phyloP scores from a whole-genome alignment of 768 basidiomycete species.

The Leccinum pellstonianum region DNA sequence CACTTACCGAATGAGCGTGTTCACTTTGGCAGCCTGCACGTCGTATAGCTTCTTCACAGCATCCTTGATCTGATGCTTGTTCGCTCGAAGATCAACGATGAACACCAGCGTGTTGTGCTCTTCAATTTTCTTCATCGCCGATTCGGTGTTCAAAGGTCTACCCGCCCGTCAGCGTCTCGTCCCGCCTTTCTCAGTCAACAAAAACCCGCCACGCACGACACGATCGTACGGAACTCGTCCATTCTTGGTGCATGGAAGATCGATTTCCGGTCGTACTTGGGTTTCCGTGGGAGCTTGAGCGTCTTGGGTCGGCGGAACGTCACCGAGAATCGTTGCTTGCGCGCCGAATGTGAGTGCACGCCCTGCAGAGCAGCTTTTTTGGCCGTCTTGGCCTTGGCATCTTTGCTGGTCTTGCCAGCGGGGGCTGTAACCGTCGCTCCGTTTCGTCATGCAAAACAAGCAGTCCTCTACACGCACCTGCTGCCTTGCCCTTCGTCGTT shows the following conservation, averaged over 20 bases:
- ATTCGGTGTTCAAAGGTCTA: slow-evolving; percentile 91
- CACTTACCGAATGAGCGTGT: slow-evolving; percentile 93
- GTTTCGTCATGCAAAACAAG: slow-evolving; percentile 26
- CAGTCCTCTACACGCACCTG: slow-evolving; percentile 36
- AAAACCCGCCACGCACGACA: slow-evolving; percentile 58
- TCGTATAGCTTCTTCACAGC: slow-evolving; percentile 99
- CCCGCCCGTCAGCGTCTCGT: slow-evolving; percentile 2
- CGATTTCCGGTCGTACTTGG: slow-evolving; percentile 95
- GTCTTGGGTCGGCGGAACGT: slow-evolving; percentile 98
- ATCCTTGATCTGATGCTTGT: slow-evolving; percentile 99
- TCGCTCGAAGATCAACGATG: slow-evolving; percentile 91
- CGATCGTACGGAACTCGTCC: slow-evolving; percentile 95
- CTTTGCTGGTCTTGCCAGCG: slow-evolving; percentile 39
- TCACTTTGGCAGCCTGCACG: slow-evolving; percentile 93
- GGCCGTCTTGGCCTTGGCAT: slow-evolving; percentile 83
- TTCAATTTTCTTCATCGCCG: slow-evolving; percentile 99
- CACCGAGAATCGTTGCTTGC: slow-evolving; percentile 83
- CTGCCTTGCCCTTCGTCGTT: slow-evolving; percentile 60
- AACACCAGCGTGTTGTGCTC: slow-evolving; percentile 99
- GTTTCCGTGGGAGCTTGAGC: slow-evolving; percentile 75
- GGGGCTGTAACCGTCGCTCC: slow-evolving; percentile 1
- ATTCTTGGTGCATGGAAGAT: slow-evolving; percentile 90
- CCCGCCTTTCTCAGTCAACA: not conserved
- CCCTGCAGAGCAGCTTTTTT: slow-evolving; percentile 97
- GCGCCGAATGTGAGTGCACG: slow-evolving; percentile 65